Evolutionary conservation across 2,329 filamentous ascomycete species (phyloP).

Genomic region (Ascochyta clinopodiicola): DNA sequence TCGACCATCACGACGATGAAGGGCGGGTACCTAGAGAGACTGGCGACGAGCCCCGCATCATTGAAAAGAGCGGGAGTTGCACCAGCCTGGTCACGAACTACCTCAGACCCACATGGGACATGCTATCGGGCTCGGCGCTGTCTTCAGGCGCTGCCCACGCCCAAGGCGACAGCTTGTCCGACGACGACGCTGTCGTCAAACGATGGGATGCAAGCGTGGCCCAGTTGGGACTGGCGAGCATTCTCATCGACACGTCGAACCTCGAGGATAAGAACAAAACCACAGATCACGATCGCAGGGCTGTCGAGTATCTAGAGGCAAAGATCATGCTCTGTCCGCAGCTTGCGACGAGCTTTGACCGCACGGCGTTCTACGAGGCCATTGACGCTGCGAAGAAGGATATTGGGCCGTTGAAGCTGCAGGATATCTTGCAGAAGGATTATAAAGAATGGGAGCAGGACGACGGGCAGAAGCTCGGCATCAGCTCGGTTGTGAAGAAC

Average conservation of each 20-base stretch:
- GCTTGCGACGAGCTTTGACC: conserved; percentile 56
- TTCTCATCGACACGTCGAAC: conserved; percentile 76
- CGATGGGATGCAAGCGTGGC: conserved; percentile 66
- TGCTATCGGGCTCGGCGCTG: conserved; percentile 52
- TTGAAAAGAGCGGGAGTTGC: conserved; percentile 75
- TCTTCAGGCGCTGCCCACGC: conserved; percentile 48
- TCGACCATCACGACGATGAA: conserved; percentile 85
- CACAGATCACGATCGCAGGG: conserved; percentile 64
- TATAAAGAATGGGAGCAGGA: conserved; percentile 77
- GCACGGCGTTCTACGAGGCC: conserved; percentile 63
- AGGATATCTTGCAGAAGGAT: conserved; percentile 78
- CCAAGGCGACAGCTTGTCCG: conserved; percentile 48
- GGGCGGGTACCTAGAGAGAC: conserved; percentile 56
- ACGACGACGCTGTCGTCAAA: conserved; percentile 42
- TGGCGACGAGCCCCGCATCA: conserved; percentile 62
- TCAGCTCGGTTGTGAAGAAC: conserved; percentile 69
- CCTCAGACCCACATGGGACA: conserved; percentile 64
- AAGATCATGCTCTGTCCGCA: conserved; percentile 54
- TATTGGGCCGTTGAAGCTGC: conserved; percentile 64
- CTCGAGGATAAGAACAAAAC: conserved; percentile 67
- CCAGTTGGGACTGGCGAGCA: conserved; percentile 70
- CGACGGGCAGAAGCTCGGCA: conserved; percentile 63
- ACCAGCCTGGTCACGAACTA: conserved; percentile 71
- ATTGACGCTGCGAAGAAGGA: conserved; percentile 72
- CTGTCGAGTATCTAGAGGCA: conserved; percentile 65